phyloP scores from a whole-genome alignment of 1,139 yeast species.

The Yamadazyma mexicana region DNA sequence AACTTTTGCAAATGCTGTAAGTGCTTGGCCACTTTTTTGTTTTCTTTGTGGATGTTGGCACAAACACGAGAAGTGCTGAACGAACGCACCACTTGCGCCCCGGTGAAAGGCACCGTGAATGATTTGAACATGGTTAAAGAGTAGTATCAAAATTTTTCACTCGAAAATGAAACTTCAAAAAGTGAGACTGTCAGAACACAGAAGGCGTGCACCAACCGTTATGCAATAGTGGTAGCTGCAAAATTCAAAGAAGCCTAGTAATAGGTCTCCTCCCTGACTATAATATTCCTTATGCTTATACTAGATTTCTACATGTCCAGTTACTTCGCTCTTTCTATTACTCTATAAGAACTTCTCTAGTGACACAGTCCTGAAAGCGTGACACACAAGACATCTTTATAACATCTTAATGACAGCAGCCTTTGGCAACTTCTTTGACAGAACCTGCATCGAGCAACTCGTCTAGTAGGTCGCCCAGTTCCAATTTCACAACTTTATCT shows the following conservation, averaged over 20 bases:
- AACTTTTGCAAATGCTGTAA: constrained; percentile 62
- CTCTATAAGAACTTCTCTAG: too few relatives aligned
- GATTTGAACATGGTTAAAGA: background rate
- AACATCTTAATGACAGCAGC: constrained; percentile 9
- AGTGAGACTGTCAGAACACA: too few relatives aligned
- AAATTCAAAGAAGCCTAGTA: too few relatives aligned
- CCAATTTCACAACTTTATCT: constrained; percentile 42
- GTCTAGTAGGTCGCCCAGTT: constrained; percentile 38
- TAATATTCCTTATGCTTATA: too few relatives aligned
- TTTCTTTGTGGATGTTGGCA: background rate
- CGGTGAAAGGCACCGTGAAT: background rate
- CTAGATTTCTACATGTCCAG: too few relatives aligned
- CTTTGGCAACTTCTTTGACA: constrained; percentile 8
- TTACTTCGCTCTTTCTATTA: too few relatives aligned
- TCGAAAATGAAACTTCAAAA: background rate
- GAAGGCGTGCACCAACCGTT: too few relatives aligned
- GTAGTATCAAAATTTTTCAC: background rate
- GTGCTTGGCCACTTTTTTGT: constrained; percentile 40
- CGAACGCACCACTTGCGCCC: background rate
- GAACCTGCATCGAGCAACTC: constrained; percentile 26
- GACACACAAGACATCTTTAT: too few relatives aligned
- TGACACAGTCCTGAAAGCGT: too few relatives aligned
- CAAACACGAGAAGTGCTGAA: background rate
- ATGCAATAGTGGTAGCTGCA: too few relatives aligned
- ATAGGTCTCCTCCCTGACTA: too few relatives aligned